Conservation (phyloP, 805 yeast species). For the Metschnikowia lochheadii region DNA sequence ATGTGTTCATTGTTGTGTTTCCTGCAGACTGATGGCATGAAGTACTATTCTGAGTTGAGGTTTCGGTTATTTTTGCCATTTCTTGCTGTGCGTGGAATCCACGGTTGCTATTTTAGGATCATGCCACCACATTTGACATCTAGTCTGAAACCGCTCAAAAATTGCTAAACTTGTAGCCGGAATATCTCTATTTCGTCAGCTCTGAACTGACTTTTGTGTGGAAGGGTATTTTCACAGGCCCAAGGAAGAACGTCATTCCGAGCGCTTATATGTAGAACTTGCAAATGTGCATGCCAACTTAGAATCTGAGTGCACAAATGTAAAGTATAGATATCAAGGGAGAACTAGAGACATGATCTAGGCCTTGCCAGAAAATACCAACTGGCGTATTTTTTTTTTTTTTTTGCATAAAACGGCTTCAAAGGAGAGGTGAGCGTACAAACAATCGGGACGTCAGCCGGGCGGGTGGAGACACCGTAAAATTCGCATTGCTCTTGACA, state of each 20-base stretch:
- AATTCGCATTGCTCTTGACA: conserved; percentile 4
- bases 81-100: background rate
- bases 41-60: background rate
- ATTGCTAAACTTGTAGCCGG: too few species aligned
- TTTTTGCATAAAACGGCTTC: background rate
- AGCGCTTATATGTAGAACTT: too few species aligned
- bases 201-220: too few species aligned
- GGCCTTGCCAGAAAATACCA: too few species aligned
- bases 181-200: too few species aligned
- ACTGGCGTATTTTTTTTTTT: too few species aligned
- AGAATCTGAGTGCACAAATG: too few species aligned
- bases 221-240: too few species aligned
- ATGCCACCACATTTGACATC: background rate
- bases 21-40: background rate
- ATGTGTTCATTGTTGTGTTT: background rate
- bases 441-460: background rate
- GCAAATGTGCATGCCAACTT: too few species aligned
- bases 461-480: background rate
- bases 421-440: background rate
- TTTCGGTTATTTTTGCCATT: background rate
- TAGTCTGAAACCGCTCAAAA: background rate
- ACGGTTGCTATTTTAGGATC: background rate
- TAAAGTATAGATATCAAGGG: too few species aligned
- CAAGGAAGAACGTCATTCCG: too few species aligned
- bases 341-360: too few species aligned